Percentiles rank a stretch among this genome's conserved stretches.
phyloP scores from a whole-genome alignment of 768 basidiomycete species.

The Termitomyces eurrhizus region DNA sequence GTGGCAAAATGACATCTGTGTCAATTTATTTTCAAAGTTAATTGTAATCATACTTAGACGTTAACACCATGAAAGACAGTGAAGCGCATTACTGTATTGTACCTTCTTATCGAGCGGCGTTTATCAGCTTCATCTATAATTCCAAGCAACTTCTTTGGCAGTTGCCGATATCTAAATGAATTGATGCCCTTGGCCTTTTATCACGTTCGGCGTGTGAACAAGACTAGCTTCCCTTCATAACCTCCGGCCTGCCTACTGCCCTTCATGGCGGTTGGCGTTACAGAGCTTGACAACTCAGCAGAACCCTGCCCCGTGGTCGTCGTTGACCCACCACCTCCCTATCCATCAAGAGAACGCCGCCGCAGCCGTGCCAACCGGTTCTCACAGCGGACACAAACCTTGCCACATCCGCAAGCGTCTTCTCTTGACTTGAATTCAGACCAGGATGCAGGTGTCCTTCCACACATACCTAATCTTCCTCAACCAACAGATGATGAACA shows the following conservation, averaged over 20 bases:
- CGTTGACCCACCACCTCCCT: slow-evolving; percentile 68
- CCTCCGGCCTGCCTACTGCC: not conserved
- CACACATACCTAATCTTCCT: slow-evolving; percentile 13
- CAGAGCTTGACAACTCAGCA: not conserved
- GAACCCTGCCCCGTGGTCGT: slow-evolving; percentile 4
- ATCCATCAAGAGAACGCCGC: slow-evolving; percentile 50
- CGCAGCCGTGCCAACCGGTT: slow-evolving; percentile 25
- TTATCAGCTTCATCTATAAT: not conserved
- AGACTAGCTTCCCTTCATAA: not conserved
- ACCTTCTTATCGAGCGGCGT: not conserved
- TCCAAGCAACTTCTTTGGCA: not conserved
- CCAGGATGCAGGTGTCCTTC: slow-evolving; percentile 25
- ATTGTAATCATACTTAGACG: no score
- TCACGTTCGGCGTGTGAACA: slow-evolving; percentile 4
- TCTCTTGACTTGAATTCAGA: slow-evolving; percentile 33
- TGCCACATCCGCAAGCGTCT: slow-evolving; percentile 23
- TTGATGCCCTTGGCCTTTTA: not conserved
- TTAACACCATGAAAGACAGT: no score
- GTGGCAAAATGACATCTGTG: no score
- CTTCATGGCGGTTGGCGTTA: slow-evolving; percentile 7
- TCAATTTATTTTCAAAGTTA: no score
- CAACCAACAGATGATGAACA: slow-evolving; percentile 18
- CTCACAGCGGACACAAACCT: slow-evolving; percentile 22
- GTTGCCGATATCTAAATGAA: not conserved
- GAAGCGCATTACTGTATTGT: not conserved